These are phyloP conservation scores for Erysimum cheiri DNA, from an alignment of 441 rosid species.

Conservation along the genomic window DNA sequence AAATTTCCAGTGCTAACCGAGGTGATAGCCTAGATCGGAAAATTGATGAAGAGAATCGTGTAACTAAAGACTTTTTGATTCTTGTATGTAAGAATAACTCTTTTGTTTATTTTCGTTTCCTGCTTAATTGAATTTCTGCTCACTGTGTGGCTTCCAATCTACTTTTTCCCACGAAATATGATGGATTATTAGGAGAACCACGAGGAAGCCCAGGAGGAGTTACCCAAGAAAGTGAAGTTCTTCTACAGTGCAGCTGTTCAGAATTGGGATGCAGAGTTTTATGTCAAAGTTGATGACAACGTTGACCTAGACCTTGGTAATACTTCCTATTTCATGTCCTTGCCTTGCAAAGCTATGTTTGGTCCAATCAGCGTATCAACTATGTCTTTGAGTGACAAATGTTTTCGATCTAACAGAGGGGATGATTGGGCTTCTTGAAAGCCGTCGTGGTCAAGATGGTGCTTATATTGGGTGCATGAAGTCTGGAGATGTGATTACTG, in stretches of 20 bases:
- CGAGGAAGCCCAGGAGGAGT: conserved; percentile 96
- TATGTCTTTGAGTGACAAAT: conserved; percentile 9
- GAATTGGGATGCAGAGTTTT: conserved; percentile 95
- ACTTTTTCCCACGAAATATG: conserved; percentile 5
- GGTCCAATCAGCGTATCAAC: background rate
- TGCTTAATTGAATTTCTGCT: conserved; percentile 10
- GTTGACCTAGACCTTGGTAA: conserved; percentile 87
- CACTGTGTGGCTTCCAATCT: conserved; percentile 22
- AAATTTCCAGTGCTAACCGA: conserved; percentile 77
- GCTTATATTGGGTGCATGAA: conserved; percentile 98
- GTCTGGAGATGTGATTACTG: conserved; percentile 88
- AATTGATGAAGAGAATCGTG: conserved; percentile 68
- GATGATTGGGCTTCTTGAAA: conserved; percentile 73
- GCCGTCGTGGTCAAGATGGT: conserved; percentile 72
- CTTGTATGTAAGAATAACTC: conserved; percentile 60
- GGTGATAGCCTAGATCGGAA: conserved; percentile 94
- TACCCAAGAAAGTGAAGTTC: conserved; percentile 84
- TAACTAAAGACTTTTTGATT: conserved; percentile 81
- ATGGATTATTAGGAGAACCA: conserved; percentile 74
- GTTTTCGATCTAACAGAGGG: conserved; percentile 64
- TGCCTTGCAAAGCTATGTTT: conserved; percentile 30
- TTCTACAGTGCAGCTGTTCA: conserved; percentile 90
- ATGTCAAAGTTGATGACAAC: conserved; percentile 86
- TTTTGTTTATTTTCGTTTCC: conserved; percentile 2
- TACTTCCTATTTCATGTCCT: conserved; percentile 29